These are phyloP conservation scores for Herpetospermum pedunculosum DNA, from an alignment of 306 rosid genomes.

Conservation along the genomic window DNA sequence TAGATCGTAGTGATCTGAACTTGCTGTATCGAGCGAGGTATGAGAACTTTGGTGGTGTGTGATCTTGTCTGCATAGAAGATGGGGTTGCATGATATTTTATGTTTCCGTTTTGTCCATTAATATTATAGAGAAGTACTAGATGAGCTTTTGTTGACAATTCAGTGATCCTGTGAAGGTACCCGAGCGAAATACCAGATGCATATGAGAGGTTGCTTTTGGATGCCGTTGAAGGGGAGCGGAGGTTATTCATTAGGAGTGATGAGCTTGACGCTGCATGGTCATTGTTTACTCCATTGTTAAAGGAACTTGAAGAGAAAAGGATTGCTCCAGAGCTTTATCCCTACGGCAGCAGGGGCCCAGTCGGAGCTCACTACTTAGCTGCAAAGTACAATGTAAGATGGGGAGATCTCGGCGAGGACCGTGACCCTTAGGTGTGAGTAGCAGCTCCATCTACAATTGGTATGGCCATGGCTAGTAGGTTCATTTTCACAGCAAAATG, in stretches of 20 bases:
- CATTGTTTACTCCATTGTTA: conserved; percentile 75
- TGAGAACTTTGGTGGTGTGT: not conserved
- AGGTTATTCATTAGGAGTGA: conserved; percentile 91
- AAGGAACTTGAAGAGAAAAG: conserved; percentile 76
- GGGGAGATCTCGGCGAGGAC: conserved; percentile 75
- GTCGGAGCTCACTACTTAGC: conserved; percentile 95
- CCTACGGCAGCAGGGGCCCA: conserved; percentile 91
- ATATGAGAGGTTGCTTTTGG: conserved; percentile 81
- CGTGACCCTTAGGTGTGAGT: conserved; percentile 8
- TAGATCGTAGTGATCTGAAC: conserved; percentile 86
- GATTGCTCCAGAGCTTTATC: conserved; percentile 90
- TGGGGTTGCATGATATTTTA: not conserved
- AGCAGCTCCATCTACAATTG: not conserved
- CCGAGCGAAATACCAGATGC: conserved; percentile 87
- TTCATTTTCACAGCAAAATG: not conserved
- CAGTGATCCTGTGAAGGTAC: conserved; percentile 46
- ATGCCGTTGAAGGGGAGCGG: conserved; percentile 90
- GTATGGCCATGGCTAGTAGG: not conserved
- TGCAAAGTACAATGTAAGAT: conserved; percentile 71
- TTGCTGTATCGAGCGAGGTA: conserved; percentile 83
- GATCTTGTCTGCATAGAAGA: not conserved
- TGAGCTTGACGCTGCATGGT: conserved; percentile 95
- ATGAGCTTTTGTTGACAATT: not conserved
- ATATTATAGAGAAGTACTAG: not conserved
- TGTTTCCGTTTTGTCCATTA: not conserved